These are phyloP conservation scores for Corylus heterophylla DNA, from an alignment of 306 rosid genomes.

Conservation along the genomic window DNA sequence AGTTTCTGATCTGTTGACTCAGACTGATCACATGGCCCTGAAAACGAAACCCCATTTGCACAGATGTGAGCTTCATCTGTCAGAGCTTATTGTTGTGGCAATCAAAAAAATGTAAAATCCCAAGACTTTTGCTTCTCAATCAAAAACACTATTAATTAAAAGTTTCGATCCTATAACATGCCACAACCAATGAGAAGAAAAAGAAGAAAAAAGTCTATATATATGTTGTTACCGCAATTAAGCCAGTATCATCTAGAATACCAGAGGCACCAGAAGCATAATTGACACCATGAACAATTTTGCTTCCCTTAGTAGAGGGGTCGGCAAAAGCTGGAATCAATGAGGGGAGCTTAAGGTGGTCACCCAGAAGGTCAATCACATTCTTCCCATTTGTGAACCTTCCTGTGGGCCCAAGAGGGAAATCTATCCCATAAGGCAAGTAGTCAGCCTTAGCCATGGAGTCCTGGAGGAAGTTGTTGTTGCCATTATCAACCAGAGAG, in stretches of 20 bases:
- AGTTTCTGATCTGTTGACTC: conserved; percentile 39
- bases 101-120: too few species aligned
- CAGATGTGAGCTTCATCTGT: background rate
- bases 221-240: conserved; percentile 27
- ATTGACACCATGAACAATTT: conserved; percentile 44
- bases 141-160: too few species aligned
- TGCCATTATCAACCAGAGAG: conserved; percentile 56
- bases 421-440: conserved; percentile 50
- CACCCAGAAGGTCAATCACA: conserved; percentile 42
- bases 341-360: conserved; percentile 37
- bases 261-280: conserved; percentile 56
- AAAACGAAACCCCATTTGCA: background rate
- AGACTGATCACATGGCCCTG: conserved; percentile 46
- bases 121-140: too few species aligned
- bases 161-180: too few species aligned
- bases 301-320: conserved; percentile 37
- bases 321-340: conserved; percentile 40
- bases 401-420: conserved; percentile 46
- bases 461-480: conserved; percentile 42
- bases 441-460: conserved; percentile 46
- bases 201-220: background rate
- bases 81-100: background rate
- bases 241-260: conserved; percentile 51
- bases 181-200: background rate
- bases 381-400: conserved; percentile 59